Evolutionary conservation across 495 filamentous ascomycete species (phyloP), one percentile per base, ranked within the genome.

Genomic region (Aspergillus carlsbadensis): DNA sequence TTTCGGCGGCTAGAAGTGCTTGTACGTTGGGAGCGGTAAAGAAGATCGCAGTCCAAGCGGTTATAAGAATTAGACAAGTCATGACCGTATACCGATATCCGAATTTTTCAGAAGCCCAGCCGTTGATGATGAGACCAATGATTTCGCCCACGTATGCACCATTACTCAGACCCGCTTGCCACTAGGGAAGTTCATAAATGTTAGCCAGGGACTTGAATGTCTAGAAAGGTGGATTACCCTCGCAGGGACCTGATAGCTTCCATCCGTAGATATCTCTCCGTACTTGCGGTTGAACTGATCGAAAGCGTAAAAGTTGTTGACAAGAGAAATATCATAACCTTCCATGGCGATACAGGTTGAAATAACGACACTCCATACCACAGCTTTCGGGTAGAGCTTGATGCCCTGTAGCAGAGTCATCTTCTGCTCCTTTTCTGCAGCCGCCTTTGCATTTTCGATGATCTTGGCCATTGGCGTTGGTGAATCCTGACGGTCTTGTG

Each of bases 111-210:
- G 87, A 89, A 18, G 88, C 82, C 72, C 74, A 88, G 50, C 89
- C 89, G 64, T 91, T 91, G 68, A 91, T 81, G 51, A 89, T 71
- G 5, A 92, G 75, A 54, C 89, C 89, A 58, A 92, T 84, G 39
- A 91, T 84, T 70, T 91, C 87, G 18, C 89, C 88, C 56, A 79
- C 75, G 33, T 74, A 71, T 7, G 76, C 79, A 52, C 78, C 88
- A 64, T 92, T 91, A 56, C 84, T 88, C 35, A 93, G 72, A 53
- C 87, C 88, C 7, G 88, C 74, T 73, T 91, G 88, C 89, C 89
- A 93, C 55, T 84, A 65, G 13, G 20, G 10, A 36, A 41, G 14
- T 34, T 50, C 33, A 36, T 31, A 15, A 36, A 49, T 21, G 26
- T 63, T 29, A 61, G 45, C 39, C 18, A 55, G 24, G 7, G 14